phyloP scores from a whole-genome alignment of 257 asterid genomes.

The Ocimum tenuiflorum region DNA sequence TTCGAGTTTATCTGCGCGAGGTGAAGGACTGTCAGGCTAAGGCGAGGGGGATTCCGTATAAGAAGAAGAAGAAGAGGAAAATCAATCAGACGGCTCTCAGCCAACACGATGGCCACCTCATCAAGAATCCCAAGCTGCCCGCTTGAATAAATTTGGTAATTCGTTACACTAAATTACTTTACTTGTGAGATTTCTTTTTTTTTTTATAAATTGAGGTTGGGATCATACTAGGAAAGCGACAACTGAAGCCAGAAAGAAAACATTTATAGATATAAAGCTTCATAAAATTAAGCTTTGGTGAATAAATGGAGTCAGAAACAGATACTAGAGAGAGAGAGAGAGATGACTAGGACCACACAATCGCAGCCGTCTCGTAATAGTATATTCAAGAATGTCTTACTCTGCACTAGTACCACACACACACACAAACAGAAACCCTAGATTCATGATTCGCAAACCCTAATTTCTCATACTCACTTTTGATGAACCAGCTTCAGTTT shows the following conservation, averaged over 20 bases:
- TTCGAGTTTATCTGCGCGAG: conserved; percentile 66
- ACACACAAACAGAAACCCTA: conserved; percentile 31
- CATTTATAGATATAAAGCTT: background rate
- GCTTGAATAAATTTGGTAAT: conserved; percentile 9
- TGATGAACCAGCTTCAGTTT: conserved; percentile 13
- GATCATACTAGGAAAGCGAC: conserved; percentile 13
- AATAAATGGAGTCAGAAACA: background rate
- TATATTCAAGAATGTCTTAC: conserved; percentile 14
- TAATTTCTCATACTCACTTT: conserved; percentile 15
- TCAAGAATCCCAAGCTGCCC: conserved; percentile 37
- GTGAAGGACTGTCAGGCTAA: conserved; percentile 85
- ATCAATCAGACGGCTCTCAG: conserved; percentile 13
- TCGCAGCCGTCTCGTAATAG: conserved; percentile 15
- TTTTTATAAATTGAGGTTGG: background rate
- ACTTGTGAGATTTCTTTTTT: background rate
- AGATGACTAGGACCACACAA: conserved; percentile 27
- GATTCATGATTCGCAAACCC: conserved; percentile 31
- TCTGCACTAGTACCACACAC: no score
- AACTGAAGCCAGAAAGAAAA: background rate
- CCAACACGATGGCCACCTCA: conserved; percentile 21
- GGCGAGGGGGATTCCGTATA: conserved; percentile 82
- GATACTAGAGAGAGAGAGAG: background rate
- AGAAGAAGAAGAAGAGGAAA: conserved; percentile 80
- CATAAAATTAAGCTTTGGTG: background rate
- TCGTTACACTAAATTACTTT: background rate